Evolutionary conservation across 768 basidiomycete species (phyloP).

Genomic region (Pulveroboletus sp.): DNA sequence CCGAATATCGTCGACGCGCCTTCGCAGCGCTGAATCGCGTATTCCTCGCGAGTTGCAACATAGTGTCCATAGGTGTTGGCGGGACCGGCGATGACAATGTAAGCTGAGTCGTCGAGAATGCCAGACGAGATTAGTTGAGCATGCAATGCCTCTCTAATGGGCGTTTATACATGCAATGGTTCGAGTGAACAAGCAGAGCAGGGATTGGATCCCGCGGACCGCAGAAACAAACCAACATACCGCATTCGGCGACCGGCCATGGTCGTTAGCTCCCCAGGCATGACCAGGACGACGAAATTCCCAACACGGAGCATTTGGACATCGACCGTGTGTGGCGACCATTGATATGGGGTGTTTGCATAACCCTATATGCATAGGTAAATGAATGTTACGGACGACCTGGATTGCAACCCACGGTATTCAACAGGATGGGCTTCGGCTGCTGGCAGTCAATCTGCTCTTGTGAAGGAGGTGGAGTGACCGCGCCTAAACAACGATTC

Average conservation of each 20-base stretch:
- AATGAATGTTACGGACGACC: not conserved
- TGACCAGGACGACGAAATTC: constrained; percentile 70
- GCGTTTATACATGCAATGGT: not conserved
- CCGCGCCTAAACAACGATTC: too few relatives aligned
- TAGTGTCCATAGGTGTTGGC: constrained; percentile 81
- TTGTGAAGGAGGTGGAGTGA: constrained; percentile 63
- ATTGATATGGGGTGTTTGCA: constrained; percentile 65
- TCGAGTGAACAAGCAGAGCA: not conserved
- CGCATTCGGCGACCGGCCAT: constrained; percentile 78
- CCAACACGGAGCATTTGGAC: constrained; percentile 78
- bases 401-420: constrained; percentile 40
- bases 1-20: constrained; percentile 81
- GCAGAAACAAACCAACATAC: constrained; percentile 35
- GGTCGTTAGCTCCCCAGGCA: constrained; percentile 82
- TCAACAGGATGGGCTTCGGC: constrained; percentile 78
- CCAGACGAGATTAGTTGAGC: constrained; percentile 60
- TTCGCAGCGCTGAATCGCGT: constrained; percentile 73
- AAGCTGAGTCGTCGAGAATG: constrained; percentile 63
- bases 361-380: constrained; percentile 47
- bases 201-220: too few relatives aligned
- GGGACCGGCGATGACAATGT: constrained; percentile 79
- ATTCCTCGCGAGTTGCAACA: constrained; percentile 71
- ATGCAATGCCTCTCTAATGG: constrained; percentile 70
- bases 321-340: constrained; percentile 72
- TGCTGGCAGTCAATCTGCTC: constrained; percentile 67